phyloP scores from a whole-genome alignment of 2,329 filamentous ascomycete species.

The Huntiella omanensis region DNA sequence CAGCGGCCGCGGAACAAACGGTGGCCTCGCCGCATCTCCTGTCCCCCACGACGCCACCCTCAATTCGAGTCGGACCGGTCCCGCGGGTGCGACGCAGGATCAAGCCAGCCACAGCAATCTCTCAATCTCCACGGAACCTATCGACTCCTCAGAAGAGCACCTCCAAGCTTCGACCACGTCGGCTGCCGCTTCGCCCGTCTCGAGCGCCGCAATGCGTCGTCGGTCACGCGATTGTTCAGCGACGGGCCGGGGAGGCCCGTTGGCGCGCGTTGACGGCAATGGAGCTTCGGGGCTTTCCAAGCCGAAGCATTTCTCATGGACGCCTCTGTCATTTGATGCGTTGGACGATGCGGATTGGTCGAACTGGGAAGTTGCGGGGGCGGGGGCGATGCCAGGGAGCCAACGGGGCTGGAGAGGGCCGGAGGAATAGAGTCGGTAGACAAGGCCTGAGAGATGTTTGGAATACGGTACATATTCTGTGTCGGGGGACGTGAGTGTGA shows the following conservation, averaged over 20 bases:
- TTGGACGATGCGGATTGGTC: constrained; percentile 45
- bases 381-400: constrained; percentile 15
- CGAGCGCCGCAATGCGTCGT: constrained; percentile 3
- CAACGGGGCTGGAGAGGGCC: too few species aligned
- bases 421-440: too few species aligned
- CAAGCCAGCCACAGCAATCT: not conserved
- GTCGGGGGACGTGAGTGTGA: too few species aligned
- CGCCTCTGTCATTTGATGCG: constrained; percentile 35
- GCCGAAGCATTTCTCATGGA: constrained; percentile 41
- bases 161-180: not conserved
- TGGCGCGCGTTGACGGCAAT: not conserved
- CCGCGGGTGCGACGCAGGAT: too few species aligned
- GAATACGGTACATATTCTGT: too few species aligned
- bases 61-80: not conserved
- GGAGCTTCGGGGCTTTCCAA: constrained; percentile 20
- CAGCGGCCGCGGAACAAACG: constrained; percentile 18
- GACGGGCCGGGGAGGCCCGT: constrained; percentile 8
- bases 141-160: too few species aligned
- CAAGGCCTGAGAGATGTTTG: too few species aligned
- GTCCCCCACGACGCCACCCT: constrained; percentile 6
- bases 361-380: constrained; percentile 43
- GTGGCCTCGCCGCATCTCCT: constrained; percentile 11
- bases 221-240: constrained; percentile 6
- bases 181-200: constrained; percentile 8
- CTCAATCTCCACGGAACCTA: not conserved